Base-by-base conservation (phyloP, 345 rosid genomes). In the Excoecaria cochinchinensis region DNA sequence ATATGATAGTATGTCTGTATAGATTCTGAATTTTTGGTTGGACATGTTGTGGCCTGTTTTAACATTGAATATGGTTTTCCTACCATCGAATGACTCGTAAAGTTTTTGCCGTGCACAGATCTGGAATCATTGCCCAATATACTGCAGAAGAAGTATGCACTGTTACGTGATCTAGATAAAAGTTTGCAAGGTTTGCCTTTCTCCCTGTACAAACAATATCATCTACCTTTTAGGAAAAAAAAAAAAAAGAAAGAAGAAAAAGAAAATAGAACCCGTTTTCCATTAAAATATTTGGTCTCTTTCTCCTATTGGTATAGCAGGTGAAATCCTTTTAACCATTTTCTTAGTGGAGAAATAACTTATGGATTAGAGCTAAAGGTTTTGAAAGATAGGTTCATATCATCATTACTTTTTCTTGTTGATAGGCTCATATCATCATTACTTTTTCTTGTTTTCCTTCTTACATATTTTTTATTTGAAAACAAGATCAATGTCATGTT, bases 141-240 rank as follows among this genome's bases (percentile, higher is more conserved):
- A 63, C 85, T 95, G 66, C 98, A 93, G 80, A 95, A 91, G 88
- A 95, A 93, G 78, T 95, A 91, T 75, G 81, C 94, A 4, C 83
- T 95, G 80, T 74, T 95, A 52, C 94, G 90, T 62, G 96, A 93
- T 77, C 93, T 95, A 38, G 99, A 95, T 74, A 86, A 85, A 77
- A 95, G 99, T 74, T 87, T 95, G 82, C 96, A 91, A 84, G 99
- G 99, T 93, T 87, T 16, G 51, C 36, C 19, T 60, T 8, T 9
- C 44, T 16, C 9, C 40, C 36, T 31, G 2, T 0, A 31, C 31
- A 31, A 31, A 31, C 31, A 31, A 31, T 31, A 31, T 0, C 31
- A 31, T 31, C 31, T 31, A 31, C 31, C 31, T 31, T 31, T 31
- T 31, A 31, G 31, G 2, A 31, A 31, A 31, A 31, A 31, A 31